phyloP scores from a whole-genome alignment of 2,329 filamentous ascomycete species.

The Pestalotiopsis fici region DNA sequence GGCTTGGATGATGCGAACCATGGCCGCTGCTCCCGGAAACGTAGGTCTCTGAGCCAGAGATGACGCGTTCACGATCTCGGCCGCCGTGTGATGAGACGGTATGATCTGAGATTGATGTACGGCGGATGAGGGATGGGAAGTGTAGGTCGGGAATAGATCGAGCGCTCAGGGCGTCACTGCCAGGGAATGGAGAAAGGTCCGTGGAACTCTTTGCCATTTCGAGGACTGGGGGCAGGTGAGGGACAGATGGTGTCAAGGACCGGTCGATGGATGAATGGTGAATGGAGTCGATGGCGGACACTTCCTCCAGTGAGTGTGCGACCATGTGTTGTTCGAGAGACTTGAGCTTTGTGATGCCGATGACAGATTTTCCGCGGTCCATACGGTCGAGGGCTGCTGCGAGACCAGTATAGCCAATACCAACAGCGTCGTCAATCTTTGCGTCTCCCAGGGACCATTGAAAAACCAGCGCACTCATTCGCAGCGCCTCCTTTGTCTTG shows the following conservation, averaged over 20 bases:
- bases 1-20: constrained; percentile 9
- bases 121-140: constrained; percentile 15
- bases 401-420: constrained; percentile 68
- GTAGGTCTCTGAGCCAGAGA: constrained; percentile 17
- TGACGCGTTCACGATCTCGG: constrained; percentile 18
- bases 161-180: constrained; percentile 9
- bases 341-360: constrained; percentile 27
- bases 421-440: constrained; percentile 59
- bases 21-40: constrained; percentile 3
- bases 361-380: constrained; percentile 27
- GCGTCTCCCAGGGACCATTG: constrained; percentile 64
- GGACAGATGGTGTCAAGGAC: constrained; percentile 7
- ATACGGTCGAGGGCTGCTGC: constrained; percentile 63
- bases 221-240: constrained; percentile 9
- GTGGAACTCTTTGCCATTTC: constrained; percentile 13
- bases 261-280: background rate
- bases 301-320: constrained; percentile 17
- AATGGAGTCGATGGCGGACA: constrained; percentile 8
- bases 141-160: constrained; percentile 6
- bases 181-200: constrained; percentile 20
- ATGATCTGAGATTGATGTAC: constrained; percentile 21
- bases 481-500: constrained; percentile 61
- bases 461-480: constrained; percentile 65
- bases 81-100: constrained; percentile 19
- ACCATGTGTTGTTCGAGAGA: constrained; percentile 22